Conservation (phyloP, 306 rosid genomes). For the Cicer pinnatifidum region DNA sequence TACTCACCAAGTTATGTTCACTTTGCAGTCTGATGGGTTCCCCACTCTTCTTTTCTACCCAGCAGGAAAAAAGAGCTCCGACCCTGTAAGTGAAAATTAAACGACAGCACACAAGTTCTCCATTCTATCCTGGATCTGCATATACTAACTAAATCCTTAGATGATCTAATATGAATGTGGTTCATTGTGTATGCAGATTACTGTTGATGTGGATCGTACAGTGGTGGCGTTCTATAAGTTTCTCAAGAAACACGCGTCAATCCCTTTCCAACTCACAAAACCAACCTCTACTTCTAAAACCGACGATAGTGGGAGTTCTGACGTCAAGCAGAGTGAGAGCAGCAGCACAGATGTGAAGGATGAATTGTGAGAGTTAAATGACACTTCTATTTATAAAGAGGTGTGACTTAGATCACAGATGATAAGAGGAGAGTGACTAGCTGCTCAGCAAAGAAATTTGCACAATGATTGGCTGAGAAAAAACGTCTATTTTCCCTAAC, state of each 20-base stretch:
- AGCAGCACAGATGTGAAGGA: slow-evolving; percentile 60
- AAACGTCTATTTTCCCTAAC: slow-evolving; percentile 1
- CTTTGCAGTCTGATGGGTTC: slow-evolving; percentile 56
- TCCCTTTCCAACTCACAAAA: slow-evolving; percentile 87
- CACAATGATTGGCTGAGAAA: slow-evolving; percentile 23
- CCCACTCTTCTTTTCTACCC: slow-evolving; percentile 60
- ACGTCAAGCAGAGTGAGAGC: slow-evolving; percentile 57
- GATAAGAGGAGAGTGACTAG: slow-evolving; percentile 34
- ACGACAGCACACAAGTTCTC: neutral
- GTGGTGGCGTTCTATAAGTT: slow-evolving; percentile 85
- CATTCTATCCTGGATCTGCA: neutral
- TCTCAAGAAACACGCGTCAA: slow-evolving; percentile 82
- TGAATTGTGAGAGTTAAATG: slow-evolving; percentile 59
- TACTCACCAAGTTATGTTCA: slow-evolving; percentile 16
- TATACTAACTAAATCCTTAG: neutral
- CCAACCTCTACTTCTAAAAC: slow-evolving; percentile 60
- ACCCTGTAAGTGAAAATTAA: slow-evolving; percentile 50
- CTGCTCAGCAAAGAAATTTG: slow-evolving; percentile 26
- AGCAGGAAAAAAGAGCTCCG: slow-evolving; percentile 53
- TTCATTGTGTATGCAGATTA: slow-evolving; percentile 61
- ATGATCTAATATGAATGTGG: slow-evolving; percentile 32
- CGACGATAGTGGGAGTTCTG: slow-evolving; percentile 45
- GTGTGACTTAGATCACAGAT: slow-evolving; percentile 39
- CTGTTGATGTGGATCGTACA: slow-evolving; percentile 78
- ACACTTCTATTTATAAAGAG: slow-evolving; percentile 35